A percentile compares a stretch with the other conserved stretches of the same genome.
Conservation (phyloP, 2,329 filamentous ascomycete genomes). For the Coniochaeta pulveracea region DNA sequence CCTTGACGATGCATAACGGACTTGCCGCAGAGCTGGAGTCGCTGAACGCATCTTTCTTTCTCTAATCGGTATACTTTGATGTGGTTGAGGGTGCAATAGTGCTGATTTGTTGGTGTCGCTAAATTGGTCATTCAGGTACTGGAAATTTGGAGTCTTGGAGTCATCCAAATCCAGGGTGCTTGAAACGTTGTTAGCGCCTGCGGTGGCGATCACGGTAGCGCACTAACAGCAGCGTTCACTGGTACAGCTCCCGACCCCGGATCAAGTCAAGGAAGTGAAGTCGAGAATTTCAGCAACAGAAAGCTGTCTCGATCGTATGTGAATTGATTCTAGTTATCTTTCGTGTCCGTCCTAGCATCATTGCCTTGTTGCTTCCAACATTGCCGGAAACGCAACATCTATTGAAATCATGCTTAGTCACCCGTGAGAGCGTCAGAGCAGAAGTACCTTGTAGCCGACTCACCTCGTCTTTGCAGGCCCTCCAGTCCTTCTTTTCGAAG, state of each 20-base stretch:
- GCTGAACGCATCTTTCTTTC: conserved; percentile 12
- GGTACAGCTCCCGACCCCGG: not conserved
- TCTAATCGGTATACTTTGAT: too few relatives aligned
- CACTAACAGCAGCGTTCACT: not conserved
- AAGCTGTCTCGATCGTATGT: too few relatives aligned
- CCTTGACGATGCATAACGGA: conserved; percentile 7
- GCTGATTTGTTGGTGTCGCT: conserved; percentile 5
- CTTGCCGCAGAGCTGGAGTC: conserved; percentile 9
- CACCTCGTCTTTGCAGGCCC: conserved; percentile 78
- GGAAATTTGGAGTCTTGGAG: conserved; percentile 1
- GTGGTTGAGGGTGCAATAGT: conserved; percentile 4
- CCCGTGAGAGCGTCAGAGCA: not conserved
- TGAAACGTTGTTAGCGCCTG: conserved; percentile 1
- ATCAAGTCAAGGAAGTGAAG: too few relatives aligned
- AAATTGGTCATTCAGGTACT: conserved; percentile 4
- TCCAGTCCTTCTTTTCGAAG: conserved; percentile 93
- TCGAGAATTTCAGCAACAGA: too few relatives aligned
- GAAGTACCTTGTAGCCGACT: conserved; percentile 3
- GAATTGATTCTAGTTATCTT: conserved; percentile 38
- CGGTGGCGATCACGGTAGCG: not conserved
- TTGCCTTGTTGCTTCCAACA: conserved; percentile 92
- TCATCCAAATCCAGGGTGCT: conserved; percentile 4
- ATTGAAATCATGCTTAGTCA: conserved; percentile 6
- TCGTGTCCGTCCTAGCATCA: conserved; percentile 67
- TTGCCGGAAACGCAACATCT: conserved; percentile 84